Percentiles rank a stretch among this genome's conserved stretches.
These are phyloP conservation scores for Leccinum colubrinum DNA, from an alignment of 1,284 basidiomycete genomes.

Conservation along the genomic window DNA sequence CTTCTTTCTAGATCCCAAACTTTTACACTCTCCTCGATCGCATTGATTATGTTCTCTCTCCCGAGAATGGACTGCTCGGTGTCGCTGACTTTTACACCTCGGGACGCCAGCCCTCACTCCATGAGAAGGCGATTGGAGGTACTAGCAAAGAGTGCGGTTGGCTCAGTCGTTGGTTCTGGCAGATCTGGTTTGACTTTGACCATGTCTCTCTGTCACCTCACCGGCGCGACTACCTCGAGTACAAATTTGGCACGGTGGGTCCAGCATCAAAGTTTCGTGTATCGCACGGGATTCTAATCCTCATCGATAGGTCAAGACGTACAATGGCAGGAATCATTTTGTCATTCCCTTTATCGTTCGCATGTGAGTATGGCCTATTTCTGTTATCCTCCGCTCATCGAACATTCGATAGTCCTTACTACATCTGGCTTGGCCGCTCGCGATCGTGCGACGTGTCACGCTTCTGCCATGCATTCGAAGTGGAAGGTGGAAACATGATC, in stretches of 20 bases:
- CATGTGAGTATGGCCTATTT: constrained; percentile 41
- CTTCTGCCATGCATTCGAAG: constrained; percentile 65
- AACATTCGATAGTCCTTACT: constrained; percentile 50
- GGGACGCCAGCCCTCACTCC: constrained; percentile 51
- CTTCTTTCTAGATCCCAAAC: constrained; percentile 54
- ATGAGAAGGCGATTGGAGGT: constrained; percentile 70
- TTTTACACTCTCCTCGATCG: constrained; percentile 72
- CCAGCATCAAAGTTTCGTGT: not conserved
- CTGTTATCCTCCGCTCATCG: constrained; percentile 1
- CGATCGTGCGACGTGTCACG: constrained; percentile 62
- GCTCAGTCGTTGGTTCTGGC: constrained; percentile 81
- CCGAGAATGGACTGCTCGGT: constrained; percentile 62
- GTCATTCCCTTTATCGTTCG: constrained; percentile 67
- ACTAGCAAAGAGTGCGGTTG: constrained; percentile 69
- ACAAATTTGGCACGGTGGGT: constrained; percentile 71
- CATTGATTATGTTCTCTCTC: constrained; percentile 60
- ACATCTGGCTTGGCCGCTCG: constrained; percentile 75
- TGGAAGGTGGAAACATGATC: constrained; percentile 68
- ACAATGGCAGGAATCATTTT: constrained; percentile 68
- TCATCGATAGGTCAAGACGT: constrained; percentile 46
- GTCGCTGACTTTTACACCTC: constrained; percentile 85
- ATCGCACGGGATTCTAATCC: too few relatives aligned
- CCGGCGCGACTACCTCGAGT: constrained; percentile 75
- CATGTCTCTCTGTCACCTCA: constrained; percentile 73
- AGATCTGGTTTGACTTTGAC: constrained; percentile 80